These are phyloP conservation scores for Ocimum tenuiflorum DNA, from an alignment of 257 asterid genomes.

Conservation along the genomic window DNA sequence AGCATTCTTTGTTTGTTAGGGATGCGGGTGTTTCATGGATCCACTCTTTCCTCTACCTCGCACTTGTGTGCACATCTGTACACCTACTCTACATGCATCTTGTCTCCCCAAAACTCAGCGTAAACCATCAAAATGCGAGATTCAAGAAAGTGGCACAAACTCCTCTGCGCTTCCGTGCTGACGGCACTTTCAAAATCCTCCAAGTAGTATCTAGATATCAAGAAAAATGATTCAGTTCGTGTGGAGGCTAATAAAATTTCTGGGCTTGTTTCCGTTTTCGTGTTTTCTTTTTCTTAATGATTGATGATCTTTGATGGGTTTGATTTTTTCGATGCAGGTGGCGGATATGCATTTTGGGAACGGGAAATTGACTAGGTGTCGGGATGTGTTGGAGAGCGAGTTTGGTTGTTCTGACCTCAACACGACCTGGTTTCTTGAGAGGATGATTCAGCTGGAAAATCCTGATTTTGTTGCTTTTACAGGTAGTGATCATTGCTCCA, in stretches of 20 bases:
- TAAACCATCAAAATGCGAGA: conserved; percentile 37
- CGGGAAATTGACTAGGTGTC: conserved; percentile 74
- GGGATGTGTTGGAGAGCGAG: conserved; percentile 70
- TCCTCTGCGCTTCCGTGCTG: conserved; percentile 73
- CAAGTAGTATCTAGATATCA: conserved; percentile 41
- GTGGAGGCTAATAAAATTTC: background rate
- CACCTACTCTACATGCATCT: conserved; percentile 36
- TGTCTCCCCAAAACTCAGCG: conserved; percentile 40
- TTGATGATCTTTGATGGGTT: conserved; percentile 1
- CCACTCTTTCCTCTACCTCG: conserved; percentile 37
- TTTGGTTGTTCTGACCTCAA: conserved; percentile 74
- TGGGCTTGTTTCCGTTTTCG: background rate
- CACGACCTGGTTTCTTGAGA: conserved; percentile 65
- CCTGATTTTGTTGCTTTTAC: conserved; percentile 96
- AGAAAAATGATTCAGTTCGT: background rate
- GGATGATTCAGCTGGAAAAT: conserved; percentile 60
- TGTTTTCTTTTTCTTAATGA: background rate
- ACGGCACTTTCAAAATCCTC: conserved; percentile 90
- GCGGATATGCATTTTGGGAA: conserved; percentile 98
- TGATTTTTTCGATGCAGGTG: conserved; percentile 40
- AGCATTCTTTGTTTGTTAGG: background rate
- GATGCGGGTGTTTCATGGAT: conserved; percentile 33
- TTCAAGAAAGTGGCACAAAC: conserved; percentile 45
- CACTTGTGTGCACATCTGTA: conserved; percentile 24
- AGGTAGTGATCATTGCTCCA: conserved; percentile 34